Evolutionary conservation across 2,329 filamentous ascomycete species (phyloP).

Genomic region (Trichoderma pleuroti): DNA sequence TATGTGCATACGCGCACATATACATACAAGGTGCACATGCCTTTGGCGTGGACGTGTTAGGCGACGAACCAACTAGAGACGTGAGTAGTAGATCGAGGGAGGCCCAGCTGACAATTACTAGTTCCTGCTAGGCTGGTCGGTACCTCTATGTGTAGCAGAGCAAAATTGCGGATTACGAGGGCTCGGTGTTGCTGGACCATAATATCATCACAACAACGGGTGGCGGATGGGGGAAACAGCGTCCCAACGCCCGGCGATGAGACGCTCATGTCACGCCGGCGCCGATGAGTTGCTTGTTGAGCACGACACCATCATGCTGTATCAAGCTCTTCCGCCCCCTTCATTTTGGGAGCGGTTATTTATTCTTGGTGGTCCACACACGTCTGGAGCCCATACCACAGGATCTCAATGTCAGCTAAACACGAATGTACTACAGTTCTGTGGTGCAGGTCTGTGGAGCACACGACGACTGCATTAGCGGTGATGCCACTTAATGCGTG

Average conservation of each 20-base stretch:
- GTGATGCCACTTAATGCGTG: background rate
- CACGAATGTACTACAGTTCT: background rate
- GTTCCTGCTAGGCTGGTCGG: background rate
- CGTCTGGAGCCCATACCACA: background rate
- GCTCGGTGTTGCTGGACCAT: background rate
- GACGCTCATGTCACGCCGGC: background rate
- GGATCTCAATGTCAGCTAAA: background rate
- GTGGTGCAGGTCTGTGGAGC: constrained; percentile 3
- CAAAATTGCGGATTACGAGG: background rate
- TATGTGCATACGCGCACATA: constrained; percentile 6
- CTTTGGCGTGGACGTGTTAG: background rate
- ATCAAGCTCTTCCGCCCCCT: background rate
- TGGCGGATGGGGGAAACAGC: background rate
- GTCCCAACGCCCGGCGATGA: background rate
- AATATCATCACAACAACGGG: background rate
- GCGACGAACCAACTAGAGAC: constrained; percentile 9
- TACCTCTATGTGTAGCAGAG: background rate
- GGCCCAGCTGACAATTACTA: constrained; percentile 2
- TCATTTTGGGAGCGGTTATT: background rate
- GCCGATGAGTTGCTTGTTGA: background rate
- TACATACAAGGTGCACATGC: background rate
- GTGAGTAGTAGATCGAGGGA: background rate
- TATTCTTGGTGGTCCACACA: background rate
- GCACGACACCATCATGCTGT: background rate
- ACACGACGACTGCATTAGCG: constrained; percentile 7